Percentiles rank a stretch among this genome's conserved stretches.
Conservation (phyloP, 1,284 basidiomycete species). For the Pseudozyma hubeiensis region DNA sequence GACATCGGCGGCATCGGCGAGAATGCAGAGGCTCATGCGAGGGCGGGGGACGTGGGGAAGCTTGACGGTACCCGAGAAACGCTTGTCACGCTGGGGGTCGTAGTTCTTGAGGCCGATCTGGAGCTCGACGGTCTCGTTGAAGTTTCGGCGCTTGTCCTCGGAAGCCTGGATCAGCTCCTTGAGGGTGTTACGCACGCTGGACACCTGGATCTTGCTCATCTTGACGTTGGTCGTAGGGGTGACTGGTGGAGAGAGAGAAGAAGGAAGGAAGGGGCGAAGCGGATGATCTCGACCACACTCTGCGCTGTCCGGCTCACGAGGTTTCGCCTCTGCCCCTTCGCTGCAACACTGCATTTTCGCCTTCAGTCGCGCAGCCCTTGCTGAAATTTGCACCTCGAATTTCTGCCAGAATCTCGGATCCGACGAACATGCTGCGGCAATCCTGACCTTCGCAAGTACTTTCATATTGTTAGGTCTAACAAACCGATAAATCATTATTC, state of each 20-base stretch:
- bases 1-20: conserved; percentile 98
- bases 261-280: background rate
- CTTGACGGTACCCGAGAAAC: conserved; percentile 72
- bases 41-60: conserved; percentile 96
- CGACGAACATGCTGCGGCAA: conserved; percentile 38
- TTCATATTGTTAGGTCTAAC: background rate
- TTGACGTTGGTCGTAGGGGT: conserved; percentile 23
- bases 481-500: background rate
- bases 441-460: background rate
- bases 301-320: conserved; percentile 1
- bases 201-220: conserved; percentile 65
- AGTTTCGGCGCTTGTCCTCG: conserved; percentile 68
- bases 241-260: conserved; percentile 31
- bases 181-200: conserved; percentile 66
- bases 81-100: conserved; percentile 69
- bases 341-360: background rate
- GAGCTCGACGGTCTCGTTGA: conserved; percentile 69
- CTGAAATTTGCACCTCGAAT: conserved; percentile 1
- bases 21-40: conserved; percentile 99
- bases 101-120: conserved; percentile 70
- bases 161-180: conserved; percentile 65
- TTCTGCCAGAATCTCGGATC: conserved; percentile 20
- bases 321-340: background rate
- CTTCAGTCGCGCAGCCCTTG: background rate
- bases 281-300: conserved; percentile 12